Conservation (phyloP, 73 alveolate genomes). For the Blepharisma japonicum region DNA sequence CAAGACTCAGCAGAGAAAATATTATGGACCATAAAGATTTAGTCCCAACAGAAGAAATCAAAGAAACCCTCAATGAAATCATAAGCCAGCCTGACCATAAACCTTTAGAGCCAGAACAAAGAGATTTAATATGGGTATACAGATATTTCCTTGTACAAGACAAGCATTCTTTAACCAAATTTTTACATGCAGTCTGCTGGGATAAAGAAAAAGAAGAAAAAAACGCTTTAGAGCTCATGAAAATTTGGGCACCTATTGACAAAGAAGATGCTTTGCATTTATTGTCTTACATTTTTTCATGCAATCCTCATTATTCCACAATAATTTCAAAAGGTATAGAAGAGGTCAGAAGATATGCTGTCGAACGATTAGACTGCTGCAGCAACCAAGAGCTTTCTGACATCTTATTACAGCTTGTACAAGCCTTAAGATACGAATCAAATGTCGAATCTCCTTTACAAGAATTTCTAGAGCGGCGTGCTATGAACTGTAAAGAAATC, state of each 20-base stretch:
- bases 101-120: slow-evolving; percentile 59
- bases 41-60: slow-evolving; percentile 65
- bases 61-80: slow-evolving; percentile 55
- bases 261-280: slow-evolving; percentile 91
- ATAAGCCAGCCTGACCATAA: slow-evolving; percentile 80
- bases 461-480: slow-evolving; percentile 69
- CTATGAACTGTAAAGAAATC: slow-evolving; percentile 67
- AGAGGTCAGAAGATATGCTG: slow-evolving; percentile 88
- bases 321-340: neutral
- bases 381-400: slow-evolving; percentile 66
- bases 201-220: slow-evolving; percentile 84
- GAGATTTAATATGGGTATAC: slow-evolving; percentile 73
- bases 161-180: slow-evolving; percentile 85
- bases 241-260: slow-evolving; percentile 87
- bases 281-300: slow-evolving; percentile 71
- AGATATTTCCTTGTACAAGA: slow-evolving; percentile 86
- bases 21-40: slow-evolving; percentile 74
- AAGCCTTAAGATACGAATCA: slow-evolving; percentile 96
- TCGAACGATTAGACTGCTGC: slow-evolving; percentile 58
- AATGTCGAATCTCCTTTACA: slow-evolving; percentile 65
- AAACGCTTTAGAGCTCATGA: slow-evolving; percentile 78
- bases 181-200: slow-evolving; percentile 91
- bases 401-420: slow-evolving; percentile 88
- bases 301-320: slow-evolving; percentile 43
- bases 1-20: slow-evolving; percentile 75